A percentile compares a stretch with the other conserved stretches of the same genome.
Conservation (phyloP, 768 basidiomycete genomes). For the Terana coerulea region DNA sequence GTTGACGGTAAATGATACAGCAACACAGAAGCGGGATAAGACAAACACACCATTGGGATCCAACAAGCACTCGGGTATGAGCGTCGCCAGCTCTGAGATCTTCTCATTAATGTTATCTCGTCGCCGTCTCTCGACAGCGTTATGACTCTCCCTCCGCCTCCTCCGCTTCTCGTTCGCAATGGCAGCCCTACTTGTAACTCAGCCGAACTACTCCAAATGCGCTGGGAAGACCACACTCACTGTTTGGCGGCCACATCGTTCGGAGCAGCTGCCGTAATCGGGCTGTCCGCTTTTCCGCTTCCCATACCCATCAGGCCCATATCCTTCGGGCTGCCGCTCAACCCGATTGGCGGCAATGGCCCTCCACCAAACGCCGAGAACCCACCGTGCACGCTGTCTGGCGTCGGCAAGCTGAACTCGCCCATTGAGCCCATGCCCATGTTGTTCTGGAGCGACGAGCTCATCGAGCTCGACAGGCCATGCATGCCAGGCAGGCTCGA, state of each 20-base stretch:
- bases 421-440: slow-evolving; percentile 14
- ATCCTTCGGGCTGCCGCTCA: slow-evolving; percentile 32
- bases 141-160: slow-evolving; percentile 81
- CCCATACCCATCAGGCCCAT: slow-evolving; percentile 19
- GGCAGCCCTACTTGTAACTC: slow-evolving; percentile 33
- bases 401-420: slow-evolving; percentile 27
- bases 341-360: slow-evolving; percentile 11
- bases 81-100: slow-evolving; percentile 82
- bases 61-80: slow-evolving; percentile 84
- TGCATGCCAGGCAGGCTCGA: background rate
- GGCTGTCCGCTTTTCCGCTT: slow-evolving; percentile 5
- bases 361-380: slow-evolving; percentile 23
- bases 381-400: slow-evolving; percentile 25
- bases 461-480: background rate
- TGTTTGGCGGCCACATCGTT: slow-evolving; percentile 36
- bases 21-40: background rate
- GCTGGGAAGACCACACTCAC: slow-evolving; percentile 25
- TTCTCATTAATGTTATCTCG: slow-evolving; percentile 96
- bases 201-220: background rate
- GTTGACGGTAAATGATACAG: background rate
- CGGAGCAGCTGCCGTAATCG: slow-evolving; percentile 6
- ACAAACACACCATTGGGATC: slow-evolving; percentile 44
- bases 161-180: slow-evolving; percentile 81
- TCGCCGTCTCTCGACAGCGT: slow-evolving; percentile 84
- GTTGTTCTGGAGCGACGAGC: background rate